These are phyloP conservation scores for Anisodus acutangulus DNA, from an alignment of 257 asterid species.

Conservation along the genomic window DNA sequence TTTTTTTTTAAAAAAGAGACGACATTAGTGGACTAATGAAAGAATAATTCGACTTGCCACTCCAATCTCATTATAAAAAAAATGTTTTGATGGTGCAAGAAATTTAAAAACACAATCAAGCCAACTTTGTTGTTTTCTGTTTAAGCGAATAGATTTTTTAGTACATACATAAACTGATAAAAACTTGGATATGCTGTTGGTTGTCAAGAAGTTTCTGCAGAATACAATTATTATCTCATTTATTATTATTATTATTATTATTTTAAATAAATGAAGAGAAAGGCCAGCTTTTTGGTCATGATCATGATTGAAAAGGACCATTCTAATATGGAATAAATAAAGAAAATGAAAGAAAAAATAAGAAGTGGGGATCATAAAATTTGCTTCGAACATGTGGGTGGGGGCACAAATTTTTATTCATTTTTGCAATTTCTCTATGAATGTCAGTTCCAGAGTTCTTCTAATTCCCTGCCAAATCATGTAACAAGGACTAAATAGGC, in stretches of 20 bases:
- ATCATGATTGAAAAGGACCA: not conserved
- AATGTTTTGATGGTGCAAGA: not conserved
- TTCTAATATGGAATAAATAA: not conserved
- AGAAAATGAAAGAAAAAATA: not conserved
- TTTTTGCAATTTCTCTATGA: not conserved
- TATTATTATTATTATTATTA: too few relatives aligned
- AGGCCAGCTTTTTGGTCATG: not conserved
- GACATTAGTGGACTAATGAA: not conserved
- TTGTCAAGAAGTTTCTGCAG: not conserved
- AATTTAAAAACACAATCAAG: not conserved
- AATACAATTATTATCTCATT: too few relatives aligned
- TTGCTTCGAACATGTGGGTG: not conserved
- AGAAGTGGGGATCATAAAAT: not conserved
- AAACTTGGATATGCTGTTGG: not conserved
- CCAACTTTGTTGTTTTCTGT: not conserved
- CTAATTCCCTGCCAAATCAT: not conserved
- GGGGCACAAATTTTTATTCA: not conserved
- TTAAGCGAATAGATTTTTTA: not conserved
- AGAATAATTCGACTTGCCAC: not conserved
- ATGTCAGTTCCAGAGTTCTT: not conserved
- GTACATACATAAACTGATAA: not conserved
- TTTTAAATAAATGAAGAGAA: not conserved
- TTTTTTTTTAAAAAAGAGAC: too few relatives aligned
- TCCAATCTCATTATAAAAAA: not conserved
- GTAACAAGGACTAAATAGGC: not conserved